Percentiles rank a stretch among this genome's conserved stretches.
phyloP scores from a whole-genome alignment of 1,139 yeast genomes.

The Blastobotrys buckinghamii region DNA sequence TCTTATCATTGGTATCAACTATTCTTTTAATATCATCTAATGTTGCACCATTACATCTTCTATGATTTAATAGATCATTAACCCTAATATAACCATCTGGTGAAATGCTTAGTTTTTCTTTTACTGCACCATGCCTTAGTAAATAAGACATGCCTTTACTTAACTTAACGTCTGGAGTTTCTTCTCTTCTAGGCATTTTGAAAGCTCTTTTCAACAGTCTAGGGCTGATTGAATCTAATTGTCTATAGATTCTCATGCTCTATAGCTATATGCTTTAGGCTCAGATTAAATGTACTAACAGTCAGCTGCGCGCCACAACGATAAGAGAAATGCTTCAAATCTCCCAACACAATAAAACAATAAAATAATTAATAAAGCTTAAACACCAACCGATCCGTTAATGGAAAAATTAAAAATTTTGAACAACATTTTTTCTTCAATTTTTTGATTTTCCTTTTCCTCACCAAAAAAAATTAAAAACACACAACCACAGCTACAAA shows the following conservation, averaged over 20 bases:
- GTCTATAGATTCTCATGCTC: too few relatives aligned
- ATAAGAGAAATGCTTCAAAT: too few relatives aligned
- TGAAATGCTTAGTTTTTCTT: conserved; percentile 62
- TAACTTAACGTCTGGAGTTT: conserved; percentile 37
- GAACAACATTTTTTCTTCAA: background rate
- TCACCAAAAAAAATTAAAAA: too few relatives aligned
- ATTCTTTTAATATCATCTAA: conserved; percentile 53
- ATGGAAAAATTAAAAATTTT: background rate
- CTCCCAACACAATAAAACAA: background rate
- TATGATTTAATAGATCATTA: conserved; percentile 47
- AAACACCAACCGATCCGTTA: background rate
- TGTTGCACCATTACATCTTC: conserved; percentile 50
- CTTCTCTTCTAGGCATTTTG: conserved; percentile 12
- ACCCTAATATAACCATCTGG: conserved; percentile 59
- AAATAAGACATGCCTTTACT: conserved; percentile 73
- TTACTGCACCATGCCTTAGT: conserved; percentile 78
- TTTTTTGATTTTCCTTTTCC: background rate
- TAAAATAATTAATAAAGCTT: background rate
- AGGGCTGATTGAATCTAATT: too few relatives aligned
- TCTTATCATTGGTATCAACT: conserved; percentile 62
- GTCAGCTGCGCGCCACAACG: too few relatives aligned
- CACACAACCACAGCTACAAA: background rate
- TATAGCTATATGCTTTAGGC: too few relatives aligned
- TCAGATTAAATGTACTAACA: too few relatives aligned
- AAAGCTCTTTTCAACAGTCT: too few relatives aligned